A percentile compares a stretch with the other conserved stretches of the same genome.
Conservation (phyloP, 2,329 filamentous ascomycete species). For the Microsporum audouinii region DNA sequence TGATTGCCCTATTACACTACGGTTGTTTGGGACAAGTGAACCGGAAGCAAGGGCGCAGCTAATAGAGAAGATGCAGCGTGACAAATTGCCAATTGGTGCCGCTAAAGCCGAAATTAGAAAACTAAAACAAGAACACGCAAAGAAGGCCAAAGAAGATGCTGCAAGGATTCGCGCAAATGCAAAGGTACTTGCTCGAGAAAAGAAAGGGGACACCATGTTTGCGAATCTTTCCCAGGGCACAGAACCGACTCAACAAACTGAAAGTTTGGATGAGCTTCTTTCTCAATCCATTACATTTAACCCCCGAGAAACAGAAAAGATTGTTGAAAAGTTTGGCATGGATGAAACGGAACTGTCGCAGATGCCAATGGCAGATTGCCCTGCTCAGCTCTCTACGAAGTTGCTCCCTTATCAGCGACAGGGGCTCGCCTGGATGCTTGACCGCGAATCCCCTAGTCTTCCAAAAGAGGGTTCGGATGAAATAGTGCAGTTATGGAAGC, state of each 20-base stretch:
- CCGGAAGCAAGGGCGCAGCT: constrained; percentile 42
- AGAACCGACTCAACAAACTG: constrained; percentile 7
- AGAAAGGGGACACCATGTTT: constrained; percentile 22
- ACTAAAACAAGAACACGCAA: constrained; percentile 44
- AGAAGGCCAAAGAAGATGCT: constrained; percentile 35
- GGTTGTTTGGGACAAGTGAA: constrained; percentile 57
- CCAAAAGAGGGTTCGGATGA: constrained; percentile 49
- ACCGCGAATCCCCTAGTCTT: constrained; percentile 59
- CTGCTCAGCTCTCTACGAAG: constrained; percentile 50
- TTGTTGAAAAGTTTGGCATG: constrained; percentile 58
- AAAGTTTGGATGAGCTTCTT: constrained; percentile 50
- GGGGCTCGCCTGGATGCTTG: constrained; percentile 69
- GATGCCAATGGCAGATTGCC: constrained; percentile 63
- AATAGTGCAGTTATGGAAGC: constrained; percentile 68
- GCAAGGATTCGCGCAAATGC: constrained; percentile 21
- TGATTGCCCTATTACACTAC: constrained; percentile 61
- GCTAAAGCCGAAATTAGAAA: constrained; percentile 45
- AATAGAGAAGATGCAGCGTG: constrained; percentile 50
- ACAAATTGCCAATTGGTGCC: constrained; percentile 48
- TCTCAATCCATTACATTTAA: constrained; percentile 56
- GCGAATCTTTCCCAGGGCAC: constrained; percentile 28
- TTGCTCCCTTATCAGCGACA: constrained; percentile 70
- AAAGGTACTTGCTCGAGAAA: constrained; percentile 15
- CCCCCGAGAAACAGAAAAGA: constrained; percentile 51
- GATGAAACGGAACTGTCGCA: constrained; percentile 58